Conservation (phyloP, 768 basidiomycete species). For the Lentinula guzmanii region DNA sequence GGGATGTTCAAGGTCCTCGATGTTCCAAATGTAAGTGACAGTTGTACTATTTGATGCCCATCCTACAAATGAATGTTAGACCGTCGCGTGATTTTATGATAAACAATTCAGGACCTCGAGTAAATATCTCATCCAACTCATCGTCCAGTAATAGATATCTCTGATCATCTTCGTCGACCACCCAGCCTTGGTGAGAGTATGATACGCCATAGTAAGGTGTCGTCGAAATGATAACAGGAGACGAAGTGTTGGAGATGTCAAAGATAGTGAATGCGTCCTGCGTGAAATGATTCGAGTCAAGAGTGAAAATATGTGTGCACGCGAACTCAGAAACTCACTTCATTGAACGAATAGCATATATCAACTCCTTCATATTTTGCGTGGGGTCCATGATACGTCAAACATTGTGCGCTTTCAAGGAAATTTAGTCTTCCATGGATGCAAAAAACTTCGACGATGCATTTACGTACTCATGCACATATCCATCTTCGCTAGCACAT, state of each 20-base stretch:
- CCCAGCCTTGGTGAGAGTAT: conserved; percentile 28
- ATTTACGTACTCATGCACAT: conserved; percentile 20
- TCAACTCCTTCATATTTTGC: conserved; percentile 20
- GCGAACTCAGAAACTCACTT: conserved; percentile 15
- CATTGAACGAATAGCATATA: conserved; percentile 26
- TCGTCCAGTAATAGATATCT: conserved; percentile 22
- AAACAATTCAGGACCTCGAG: not conserved
- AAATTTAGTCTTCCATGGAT: not conserved
- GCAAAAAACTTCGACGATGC: not conserved
- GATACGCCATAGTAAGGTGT: conserved; percentile 23
- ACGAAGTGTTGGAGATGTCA: conserved; percentile 18
- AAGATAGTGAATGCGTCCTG: conserved; percentile 17
- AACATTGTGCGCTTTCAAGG: conserved; percentile 18
- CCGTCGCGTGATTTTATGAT: not conserved
- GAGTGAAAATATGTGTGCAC: too few relatives aligned
- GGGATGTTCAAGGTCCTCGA: conserved; percentile 19
- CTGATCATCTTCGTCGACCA: conserved; percentile 21
- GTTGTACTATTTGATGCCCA: conserved; percentile 7
- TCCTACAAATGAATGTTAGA: not conserved
- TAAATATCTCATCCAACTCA: conserved; percentile 18
- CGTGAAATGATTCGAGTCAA: not conserved
- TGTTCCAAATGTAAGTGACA: conserved; percentile 26
- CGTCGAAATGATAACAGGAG: conserved; percentile 19
- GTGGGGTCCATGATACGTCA: conserved; percentile 23
- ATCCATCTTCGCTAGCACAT: conserved; percentile 19